These are phyloP conservation scores for Klebsormidium nitens DNA, from an alignment of 139 green algal genomes.

Conservation along the genomic window DNA sequence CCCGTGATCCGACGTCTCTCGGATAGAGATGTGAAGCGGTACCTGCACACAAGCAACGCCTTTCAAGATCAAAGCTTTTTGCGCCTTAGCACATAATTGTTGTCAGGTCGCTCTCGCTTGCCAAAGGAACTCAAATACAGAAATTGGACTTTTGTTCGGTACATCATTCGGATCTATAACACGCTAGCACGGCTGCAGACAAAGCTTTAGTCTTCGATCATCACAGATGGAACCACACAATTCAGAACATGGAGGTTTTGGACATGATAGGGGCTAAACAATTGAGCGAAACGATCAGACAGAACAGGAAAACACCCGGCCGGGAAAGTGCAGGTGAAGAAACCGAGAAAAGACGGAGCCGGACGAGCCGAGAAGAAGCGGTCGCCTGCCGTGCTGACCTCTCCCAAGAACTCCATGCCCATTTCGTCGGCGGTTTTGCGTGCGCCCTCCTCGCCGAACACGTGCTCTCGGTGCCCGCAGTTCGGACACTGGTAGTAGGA, in stretches of 20 bases:
- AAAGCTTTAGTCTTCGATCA: not conserved
- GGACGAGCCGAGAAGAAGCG: not conserved
- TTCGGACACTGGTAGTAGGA: conserved; percentile 58
- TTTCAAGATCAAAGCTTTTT: conserved; percentile 17
- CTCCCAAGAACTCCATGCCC: conserved; percentile 65
- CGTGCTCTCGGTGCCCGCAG: conserved; percentile 67
- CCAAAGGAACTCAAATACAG: conserved; percentile 4
- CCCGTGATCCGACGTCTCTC: conserved; percentile 26
- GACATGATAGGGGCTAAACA: not conserved
- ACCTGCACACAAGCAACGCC: conserved; percentile 20
- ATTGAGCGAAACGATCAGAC: not conserved
- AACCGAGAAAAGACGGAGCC: not conserved
- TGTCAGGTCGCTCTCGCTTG: not conserved
- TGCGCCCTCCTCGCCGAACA: conserved; percentile 79
- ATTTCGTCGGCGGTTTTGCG: conserved; percentile 54
- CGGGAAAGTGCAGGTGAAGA: no score
- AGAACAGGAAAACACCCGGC: not conserved
- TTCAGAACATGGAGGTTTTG: not conserved
- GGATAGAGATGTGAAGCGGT: conserved; percentile 20
- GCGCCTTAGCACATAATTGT: conserved; percentile 2
- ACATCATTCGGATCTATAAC: no score
- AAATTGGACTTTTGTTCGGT: no score
- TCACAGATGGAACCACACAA: not conserved
- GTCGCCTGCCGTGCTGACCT: conserved; percentile 52
- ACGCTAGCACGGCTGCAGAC: not conserved